Conservation (phyloP, 495 filamentous ascomycete species). For the Penicillium verhagenii region DNA sequence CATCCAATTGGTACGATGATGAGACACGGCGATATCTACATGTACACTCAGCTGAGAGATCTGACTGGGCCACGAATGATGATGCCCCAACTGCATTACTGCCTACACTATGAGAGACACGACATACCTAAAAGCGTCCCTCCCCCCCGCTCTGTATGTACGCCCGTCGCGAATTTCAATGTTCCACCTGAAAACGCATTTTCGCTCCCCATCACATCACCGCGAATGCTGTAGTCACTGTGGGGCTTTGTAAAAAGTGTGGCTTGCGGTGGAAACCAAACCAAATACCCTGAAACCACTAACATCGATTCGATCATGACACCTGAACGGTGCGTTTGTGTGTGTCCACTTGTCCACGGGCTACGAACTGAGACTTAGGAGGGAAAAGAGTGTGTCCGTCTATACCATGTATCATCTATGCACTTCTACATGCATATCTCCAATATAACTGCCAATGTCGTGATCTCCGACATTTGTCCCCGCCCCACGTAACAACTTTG, state of each 20-base stretch:
- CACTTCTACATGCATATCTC: no score
- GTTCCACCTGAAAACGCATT: background rate
- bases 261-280: background rate
- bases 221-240: background rate
- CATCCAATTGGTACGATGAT: background rate
- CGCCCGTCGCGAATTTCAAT: background rate
- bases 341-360: background rate
- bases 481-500: background rate
- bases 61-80: background rate
- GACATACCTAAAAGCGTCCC: no score
- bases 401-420: background rate
- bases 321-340: no score
- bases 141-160: no score
- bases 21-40: background rate
- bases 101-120: background rate
- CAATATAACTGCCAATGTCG: slow-evolving; percentile 1
- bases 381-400: no score
- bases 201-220: background rate
- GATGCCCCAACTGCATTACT: background rate
- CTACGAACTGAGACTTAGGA: background rate
- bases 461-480: slow-evolving; percentile 9
- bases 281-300: background rate
- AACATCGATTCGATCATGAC: background rate
- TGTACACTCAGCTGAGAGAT: background rate
- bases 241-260: background rate